Evolutionary conservation across 768 basidiomycete species (phyloP).

Genomic region (Xerocomellus chrysenteron): DNA sequence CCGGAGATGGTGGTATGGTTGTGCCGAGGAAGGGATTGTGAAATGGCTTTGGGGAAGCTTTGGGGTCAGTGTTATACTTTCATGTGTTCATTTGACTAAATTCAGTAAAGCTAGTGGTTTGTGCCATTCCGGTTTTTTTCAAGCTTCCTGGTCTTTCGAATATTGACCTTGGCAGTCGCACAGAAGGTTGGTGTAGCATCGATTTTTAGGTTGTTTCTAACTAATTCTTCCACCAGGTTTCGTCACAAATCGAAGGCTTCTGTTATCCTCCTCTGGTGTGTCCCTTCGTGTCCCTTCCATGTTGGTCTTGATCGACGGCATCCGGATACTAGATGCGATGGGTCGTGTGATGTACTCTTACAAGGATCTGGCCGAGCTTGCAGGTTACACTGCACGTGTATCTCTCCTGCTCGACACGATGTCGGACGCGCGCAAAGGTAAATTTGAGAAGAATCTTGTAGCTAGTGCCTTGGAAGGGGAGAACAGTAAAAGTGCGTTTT

Average conservation of each 20-base stretch:
- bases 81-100: slow-evolving; percentile 5
- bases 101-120: slow-evolving; percentile 64
- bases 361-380: slow-evolving; percentile 93
- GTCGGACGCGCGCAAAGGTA: slow-evolving; percentile 78
- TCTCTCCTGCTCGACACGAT: slow-evolving; percentile 88
- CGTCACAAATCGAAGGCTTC: slow-evolving; percentile 90
- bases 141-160: slow-evolving; percentile 68
- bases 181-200: slow-evolving; percentile 62
- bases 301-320: not conserved
- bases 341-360: slow-evolving; percentile 97
- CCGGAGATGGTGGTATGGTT: slow-evolving; percentile 85
- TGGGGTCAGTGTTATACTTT: slow-evolving; percentile 56
- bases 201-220: not conserved
- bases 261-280: slow-evolving; percentile 81
- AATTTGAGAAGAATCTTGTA: slow-evolving; percentile 86
- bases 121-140: slow-evolving; percentile 93
- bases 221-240: slow-evolving; percentile 56
- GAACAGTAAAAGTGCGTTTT: slow-evolving; percentile 66
- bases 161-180: slow-evolving; percentile 79
- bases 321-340: slow-evolving; percentile 67
- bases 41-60: slow-evolving; percentile 98
- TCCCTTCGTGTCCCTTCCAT: slow-evolving; percentile 1
- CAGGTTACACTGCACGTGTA: slow-evolving; percentile 93
- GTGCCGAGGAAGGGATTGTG: slow-evolving; percentile 92
- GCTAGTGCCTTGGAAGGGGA: slow-evolving; percentile 70